Base-by-base conservation (phyloP, 2,329 filamentous ascomycete species). In the Diaporthe destruens region DNA sequence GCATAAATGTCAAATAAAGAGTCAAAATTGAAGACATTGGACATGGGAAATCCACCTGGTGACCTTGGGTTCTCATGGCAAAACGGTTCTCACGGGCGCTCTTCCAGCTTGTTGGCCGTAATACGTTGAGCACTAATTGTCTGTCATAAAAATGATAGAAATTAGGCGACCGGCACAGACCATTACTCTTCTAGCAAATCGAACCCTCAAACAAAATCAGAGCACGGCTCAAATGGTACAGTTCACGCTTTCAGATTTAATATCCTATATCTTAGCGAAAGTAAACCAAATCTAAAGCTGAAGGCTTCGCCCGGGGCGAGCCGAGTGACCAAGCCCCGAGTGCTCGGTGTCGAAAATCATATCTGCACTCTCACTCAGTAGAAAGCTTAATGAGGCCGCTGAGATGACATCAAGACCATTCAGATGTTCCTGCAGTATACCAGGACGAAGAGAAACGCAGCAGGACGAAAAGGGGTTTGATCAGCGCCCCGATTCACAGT, bases 401-500 rank as follows among this genome's bases (percentile, higher is more conserved):
- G n/a, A n/a, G n/a, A n/a, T n/a, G n/a, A n/a, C n/a, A n/a, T n/a
- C n/a, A n/a, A n/a, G n/a, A n/a, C n/a, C n/a, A n/a, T n/a, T n/a
- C n/a, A n/a, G n/a, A n/a, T n/a, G 44, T 12, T 20, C 29, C 11
- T 36, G 61, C 61, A 65, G 20, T 20, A 12, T 1, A 25, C 18
- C 44, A 65, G 25, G 25, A 51, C 18, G 20, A 20, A 51, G 44
- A 65, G 61, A 65, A 65, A 65, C 44, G 25, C 11, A 9, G n/a
- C 20, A 34, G 44, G 44, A 44, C 39, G 44, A 36, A 25, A 6
- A 2, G 44, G 29, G 32, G 61, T 65, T 65, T 65, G 61, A 65
- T 65, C 61, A 51, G 44, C 61, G 61, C 44, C 25, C 51, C 61
- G 61, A 44, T 39, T 47, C 61, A 53, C 61, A 65, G 44, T 65